Evolutionary conservation across 2,329 filamentous ascomycete species (phyloP).

Genomic region (Balansia obtecta): DNA sequence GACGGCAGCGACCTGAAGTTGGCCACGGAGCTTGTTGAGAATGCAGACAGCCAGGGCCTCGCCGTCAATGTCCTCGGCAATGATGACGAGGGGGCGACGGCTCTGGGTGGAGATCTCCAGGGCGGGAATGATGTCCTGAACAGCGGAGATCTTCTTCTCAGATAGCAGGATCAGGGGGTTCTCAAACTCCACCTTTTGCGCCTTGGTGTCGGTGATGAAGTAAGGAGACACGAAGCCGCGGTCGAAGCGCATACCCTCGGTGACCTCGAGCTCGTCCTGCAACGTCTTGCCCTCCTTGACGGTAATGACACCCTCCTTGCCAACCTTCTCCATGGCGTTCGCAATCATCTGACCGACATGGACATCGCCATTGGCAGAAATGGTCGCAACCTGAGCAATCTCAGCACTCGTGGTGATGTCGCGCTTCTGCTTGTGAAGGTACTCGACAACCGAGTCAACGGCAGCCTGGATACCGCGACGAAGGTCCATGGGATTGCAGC

Average conservation of each 20-base stretch:
- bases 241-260: constrained; percentile 99
- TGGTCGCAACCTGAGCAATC: constrained; percentile 96
- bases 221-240: constrained; percentile 97
- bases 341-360: constrained; percentile 94
- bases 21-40: constrained; percentile 98
- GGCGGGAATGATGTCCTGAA: constrained; percentile 96
- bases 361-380: constrained; percentile 91
- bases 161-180: constrained; percentile 97
- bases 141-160: constrained; percentile 99
- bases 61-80: constrained; percentile 97
- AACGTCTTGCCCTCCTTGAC: constrained; percentile 99
- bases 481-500: constrained; percentile 99
- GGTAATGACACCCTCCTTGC: constrained; percentile 99
- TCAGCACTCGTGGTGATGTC: constrained; percentile 96
- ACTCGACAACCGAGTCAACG: constrained; percentile 89
- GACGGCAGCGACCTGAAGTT: constrained; percentile 95
- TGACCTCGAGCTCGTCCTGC: constrained; percentile 94
- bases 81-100: constrained; percentile 92
- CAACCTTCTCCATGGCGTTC: constrained; percentile 99
- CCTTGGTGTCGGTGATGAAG: constrained; percentile 99
- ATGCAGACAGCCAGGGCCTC: constrained; percentile 98
- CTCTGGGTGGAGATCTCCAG: constrained; percentile 94
- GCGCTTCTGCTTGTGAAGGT: constrained; percentile 88
- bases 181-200: constrained; percentile 99
- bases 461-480: constrained; percentile 94